Base-by-base conservation (phyloP, 1,284 basidiomycete genomes). In the Xerocomus nothofagi region DNA sequence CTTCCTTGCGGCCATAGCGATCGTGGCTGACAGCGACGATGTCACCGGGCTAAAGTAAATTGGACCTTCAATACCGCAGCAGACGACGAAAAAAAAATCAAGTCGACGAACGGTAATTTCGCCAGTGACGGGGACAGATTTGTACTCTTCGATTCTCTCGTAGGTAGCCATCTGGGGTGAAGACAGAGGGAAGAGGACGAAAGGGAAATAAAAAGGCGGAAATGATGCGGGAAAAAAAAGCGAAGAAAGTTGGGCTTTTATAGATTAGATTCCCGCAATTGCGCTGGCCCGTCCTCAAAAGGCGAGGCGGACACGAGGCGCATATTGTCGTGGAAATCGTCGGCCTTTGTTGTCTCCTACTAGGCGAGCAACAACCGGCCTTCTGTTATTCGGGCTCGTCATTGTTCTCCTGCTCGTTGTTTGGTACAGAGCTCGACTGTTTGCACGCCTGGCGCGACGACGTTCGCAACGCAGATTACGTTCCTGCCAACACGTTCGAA, bases 11-110 rank as follows among this genome's bases (percentile, higher is more conserved):
- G 58, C 82, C 82, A 57, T 77, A 76, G 32, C 68, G 44, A 40
- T 80, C 80, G 61, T 88, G 78, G 60, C 82, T 77, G 62, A 91
- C 83, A 44, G 84, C 74, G 66, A 91, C 88, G 62, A 91, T 78
- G 68, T 91, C 88, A 57, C 88, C 89, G 47, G 85, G 79, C 84
- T 87, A 60, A 26, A 45, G 42, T 11, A 36, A 20, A 37, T 39
- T 14, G 26, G 2, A 41, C 14, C 12, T 26, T 58, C 10, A 55
- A 33, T 24, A 34, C 40, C 14, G 37, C 11, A 20, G 10, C 20
- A 12, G 7, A 44, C n/a, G 11, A 41, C 17, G 36, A 54, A 24
- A 24, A 33, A 48, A 24, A 34, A n/a, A n/a, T n/a, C 23, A 24
- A 44, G 17, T 37, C 2, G 31, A 64, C 72, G 32, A 44, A 74